A percentile compares a stretch with the other conserved stretches of the same genome.
These are phyloP conservation scores for Chenopodium quinoa DNA, from an alignment of 148 eudicot species.

Conservation along the genomic window DNA sequence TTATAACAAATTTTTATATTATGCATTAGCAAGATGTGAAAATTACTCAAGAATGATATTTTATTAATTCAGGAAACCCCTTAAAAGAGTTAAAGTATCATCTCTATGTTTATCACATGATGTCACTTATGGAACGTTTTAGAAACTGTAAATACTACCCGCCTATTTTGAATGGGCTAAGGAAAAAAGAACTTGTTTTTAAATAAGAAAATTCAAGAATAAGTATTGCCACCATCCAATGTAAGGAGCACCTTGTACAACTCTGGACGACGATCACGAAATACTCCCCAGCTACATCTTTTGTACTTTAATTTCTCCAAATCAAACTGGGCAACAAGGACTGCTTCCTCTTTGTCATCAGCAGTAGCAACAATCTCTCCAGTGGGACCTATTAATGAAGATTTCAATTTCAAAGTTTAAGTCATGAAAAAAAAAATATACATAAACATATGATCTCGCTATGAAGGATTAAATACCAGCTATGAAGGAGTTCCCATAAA, in stretches of 20 bases:
- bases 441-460: no score
- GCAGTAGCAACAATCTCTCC: conserved; percentile 83
- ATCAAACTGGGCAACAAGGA: conserved; percentile 75
- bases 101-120: conserved; percentile 16
- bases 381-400: conserved; percentile 57
- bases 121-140: not conserved
- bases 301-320: conserved; percentile 72
- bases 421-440: no score
- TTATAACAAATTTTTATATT: conserved; percentile 6
- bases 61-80: not conserved
- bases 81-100: conserved; percentile 4
- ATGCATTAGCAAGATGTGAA: conserved; percentile 7
- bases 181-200: not conserved
- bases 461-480: conserved; percentile 50
- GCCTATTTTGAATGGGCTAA: not conserved
- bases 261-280: conserved; percentile 92
- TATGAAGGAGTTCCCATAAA: conserved; percentile 95
- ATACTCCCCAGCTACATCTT: conserved; percentile 89
- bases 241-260: conserved; percentile 93
- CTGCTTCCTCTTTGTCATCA: conserved; percentile 81
- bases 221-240: conserved; percentile 71
- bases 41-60: not conserved
- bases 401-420: not conserved
- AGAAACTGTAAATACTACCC: not conserved
- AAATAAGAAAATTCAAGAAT: conserved; percentile 18